phyloP scores from a whole-genome alignment of 768 basidiomycete species.

The Xerocomus spinulosus region DNA sequence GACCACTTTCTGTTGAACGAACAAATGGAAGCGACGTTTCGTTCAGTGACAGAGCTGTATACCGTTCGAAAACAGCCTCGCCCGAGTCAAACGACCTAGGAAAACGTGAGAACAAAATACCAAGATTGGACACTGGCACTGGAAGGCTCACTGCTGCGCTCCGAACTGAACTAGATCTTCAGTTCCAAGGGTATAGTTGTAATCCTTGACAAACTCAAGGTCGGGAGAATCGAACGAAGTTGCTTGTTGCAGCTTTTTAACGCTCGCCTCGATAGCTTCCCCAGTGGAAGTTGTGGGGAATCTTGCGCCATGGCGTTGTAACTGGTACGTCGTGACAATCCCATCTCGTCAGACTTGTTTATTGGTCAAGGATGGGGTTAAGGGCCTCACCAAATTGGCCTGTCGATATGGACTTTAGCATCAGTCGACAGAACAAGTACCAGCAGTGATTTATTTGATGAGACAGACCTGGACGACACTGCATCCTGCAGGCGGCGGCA shows the following conservation, averaged over 20 bases:
- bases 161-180: conserved; percentile 64
- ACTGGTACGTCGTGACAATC: too few relatives aligned
- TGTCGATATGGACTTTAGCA: background rate
- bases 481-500: conserved; percentile 42
- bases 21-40: conserved; percentile 46
- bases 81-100: conserved; percentile 45
- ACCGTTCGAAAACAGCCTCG: conserved; percentile 44
- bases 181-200: conserved; percentile 51
- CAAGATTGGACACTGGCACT: conserved; percentile 55
- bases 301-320: conserved; percentile 76
- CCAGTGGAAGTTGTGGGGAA: conserved; percentile 54
- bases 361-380: too few relatives aligned
- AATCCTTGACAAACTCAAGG: conserved; percentile 51
- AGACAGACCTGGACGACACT: conserved; percentile 46
- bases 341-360: background rate
- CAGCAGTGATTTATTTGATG: background rate
- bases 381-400: conserved; percentile 16
- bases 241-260: conserved; percentile 51
- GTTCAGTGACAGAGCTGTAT: conserved; percentile 43
- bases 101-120: conserved; percentile 35
- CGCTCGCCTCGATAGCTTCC: conserved; percentile 37
- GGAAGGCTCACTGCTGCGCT: conserved; percentile 57
- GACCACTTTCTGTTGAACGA: conserved; percentile 40
- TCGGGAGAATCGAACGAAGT: conserved; percentile 37
- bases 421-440: too few relatives aligned